Evolutionary conservation across 2,329 filamentous ascomycete species (phyloP).

Genomic region (Thermoascus crustaceus): DNA sequence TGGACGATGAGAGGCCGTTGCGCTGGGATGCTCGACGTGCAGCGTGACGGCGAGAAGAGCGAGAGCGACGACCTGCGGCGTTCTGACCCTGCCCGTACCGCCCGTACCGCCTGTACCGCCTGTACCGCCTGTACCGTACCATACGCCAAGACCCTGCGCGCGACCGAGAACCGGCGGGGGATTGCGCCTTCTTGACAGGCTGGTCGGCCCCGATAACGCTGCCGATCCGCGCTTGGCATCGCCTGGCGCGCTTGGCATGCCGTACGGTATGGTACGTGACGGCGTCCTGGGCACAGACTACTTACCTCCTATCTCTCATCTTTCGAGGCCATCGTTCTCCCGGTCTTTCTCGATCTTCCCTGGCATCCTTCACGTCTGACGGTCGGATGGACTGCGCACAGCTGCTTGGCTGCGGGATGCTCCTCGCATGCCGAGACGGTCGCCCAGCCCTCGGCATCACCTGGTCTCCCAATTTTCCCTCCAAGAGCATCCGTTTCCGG

Average conservation of each 20-base stretch:
- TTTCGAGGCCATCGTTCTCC: too few relatives aligned
- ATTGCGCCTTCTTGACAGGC: not conserved
- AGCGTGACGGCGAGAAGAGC: too few relatives aligned
- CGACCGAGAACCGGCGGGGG: not conserved
- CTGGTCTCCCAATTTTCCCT: too few relatives aligned
- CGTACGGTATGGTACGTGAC: not conserved
- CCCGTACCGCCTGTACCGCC: not conserved
- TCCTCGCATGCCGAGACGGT: conserved; percentile 8
- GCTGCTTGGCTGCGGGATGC: too few relatives aligned
- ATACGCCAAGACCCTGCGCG: not conserved
- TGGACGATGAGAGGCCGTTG: too few relatives aligned
- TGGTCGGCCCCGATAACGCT: too few relatives aligned
- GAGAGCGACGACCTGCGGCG: not conserved
- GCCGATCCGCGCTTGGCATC: not conserved
- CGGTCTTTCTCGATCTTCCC: too few relatives aligned
- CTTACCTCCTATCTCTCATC: too few relatives aligned
- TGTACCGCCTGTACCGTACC: not conserved
- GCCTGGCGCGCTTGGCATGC: not conserved
- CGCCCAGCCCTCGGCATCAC: conserved; percentile 11
- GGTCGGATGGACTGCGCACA: too few relatives aligned
- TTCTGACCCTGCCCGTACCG: not conserved
- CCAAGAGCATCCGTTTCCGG: too few relatives aligned
- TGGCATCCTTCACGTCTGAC: too few relatives aligned
- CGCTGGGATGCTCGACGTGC: too few relatives aligned
- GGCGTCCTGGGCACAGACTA: not conserved